A percentile compares a stretch with the other conserved stretches of the same genome.
Conservation (phyloP, 352 stramenopile genomes). For the Chrysophaeum taylorii region DNA sequence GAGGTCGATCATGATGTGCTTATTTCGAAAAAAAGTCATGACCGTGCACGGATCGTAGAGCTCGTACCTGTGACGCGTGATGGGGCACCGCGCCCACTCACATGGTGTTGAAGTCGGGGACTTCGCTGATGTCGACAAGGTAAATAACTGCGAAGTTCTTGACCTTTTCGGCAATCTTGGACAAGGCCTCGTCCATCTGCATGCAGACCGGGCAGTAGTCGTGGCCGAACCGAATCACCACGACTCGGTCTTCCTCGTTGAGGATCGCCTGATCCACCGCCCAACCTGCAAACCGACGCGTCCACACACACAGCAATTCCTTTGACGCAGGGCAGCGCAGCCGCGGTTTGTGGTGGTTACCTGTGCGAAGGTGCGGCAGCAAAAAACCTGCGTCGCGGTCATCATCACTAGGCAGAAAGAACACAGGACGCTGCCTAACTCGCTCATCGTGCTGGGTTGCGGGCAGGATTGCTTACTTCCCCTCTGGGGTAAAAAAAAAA, state of each 20-base stretch:
- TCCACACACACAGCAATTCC: no score
- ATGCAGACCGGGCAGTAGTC: conserved; percentile 95
- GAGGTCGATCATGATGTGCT: conserved; percentile 99
- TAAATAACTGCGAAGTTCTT: conserved; percentile 99
- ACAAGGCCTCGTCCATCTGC: conserved; percentile 85
- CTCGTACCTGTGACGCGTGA: conserved; percentile 65
- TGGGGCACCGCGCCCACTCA: not conserved
- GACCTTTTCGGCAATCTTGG: conserved; percentile 89
- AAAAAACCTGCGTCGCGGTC: no score
- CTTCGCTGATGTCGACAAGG: conserved; percentile 81
- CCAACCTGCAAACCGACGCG: no score
- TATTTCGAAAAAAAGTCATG: conserved; percentile 99
- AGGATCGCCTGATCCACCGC: conserved; percentile 98
- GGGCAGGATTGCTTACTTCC: no score
- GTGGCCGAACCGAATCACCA: conserved; percentile 97
- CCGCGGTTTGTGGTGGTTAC: no score
- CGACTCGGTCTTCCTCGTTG: conserved; percentile 92
- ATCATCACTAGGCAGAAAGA: no score
- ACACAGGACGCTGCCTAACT: no score
- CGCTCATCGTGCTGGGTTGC: no score
- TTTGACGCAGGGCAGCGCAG: no score
- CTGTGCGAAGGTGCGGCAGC: conserved; percentile 84
- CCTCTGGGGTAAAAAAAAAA: no score
- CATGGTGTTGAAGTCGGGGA: conserved; percentile 99
- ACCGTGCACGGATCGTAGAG: conserved; percentile 96